Base-by-base conservation (phyloP, 2,329 filamentous ascomycete genomes). In the Sphaerulina populicola region DNA sequence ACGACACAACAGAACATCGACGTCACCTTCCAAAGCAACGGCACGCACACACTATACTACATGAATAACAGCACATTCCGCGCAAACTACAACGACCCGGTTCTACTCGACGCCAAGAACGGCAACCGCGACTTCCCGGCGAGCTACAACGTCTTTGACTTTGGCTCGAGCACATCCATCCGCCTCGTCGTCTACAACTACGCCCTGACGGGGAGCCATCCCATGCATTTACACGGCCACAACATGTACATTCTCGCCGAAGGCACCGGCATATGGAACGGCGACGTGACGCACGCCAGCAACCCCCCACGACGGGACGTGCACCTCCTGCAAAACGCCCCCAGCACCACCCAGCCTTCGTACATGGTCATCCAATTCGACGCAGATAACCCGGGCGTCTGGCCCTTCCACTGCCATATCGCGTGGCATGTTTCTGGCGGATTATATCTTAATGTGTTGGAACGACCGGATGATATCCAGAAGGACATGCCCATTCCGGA, bases 291-390 rank as follows among this genome's bases (percentile, higher is more conserved):
- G 60, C 73, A 74, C 51, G 60, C 72, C 2, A 57, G 54, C 3
- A 79, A 79, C 60, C 77, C 77, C 1, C 69, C 75, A 61, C 67
- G 76, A 9, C 66, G 77, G 30, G 77, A 79, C 55, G 75, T 74
- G 0, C 70, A 77, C 41, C 67, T 76, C 5, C 62, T 79, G 2
- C 71, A 70, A 6, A 56, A 69, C 18, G 64, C 66, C 27, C 30
- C 54, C 2, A 56, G 53, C 41, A 46, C 54, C 7, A 53, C 50
- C 2, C 56, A 59, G 14, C 64, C 66, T 1, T 67, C 57, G 1
- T 65, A 66, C 53, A 60, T 71, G 36, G 71, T 65, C 37, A 57
- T 74, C 1, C 76, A 77, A 31, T 74, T 73, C 61, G 60, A 67
- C 6, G 65, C 70, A 2, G 74, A 78, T 51, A 78, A 78, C 56